Evolutionary conservation across 768 basidiomycete species (phyloP), one percentile per base, ranked within the genome.

Genomic region (Auricularia sp.): DNA sequence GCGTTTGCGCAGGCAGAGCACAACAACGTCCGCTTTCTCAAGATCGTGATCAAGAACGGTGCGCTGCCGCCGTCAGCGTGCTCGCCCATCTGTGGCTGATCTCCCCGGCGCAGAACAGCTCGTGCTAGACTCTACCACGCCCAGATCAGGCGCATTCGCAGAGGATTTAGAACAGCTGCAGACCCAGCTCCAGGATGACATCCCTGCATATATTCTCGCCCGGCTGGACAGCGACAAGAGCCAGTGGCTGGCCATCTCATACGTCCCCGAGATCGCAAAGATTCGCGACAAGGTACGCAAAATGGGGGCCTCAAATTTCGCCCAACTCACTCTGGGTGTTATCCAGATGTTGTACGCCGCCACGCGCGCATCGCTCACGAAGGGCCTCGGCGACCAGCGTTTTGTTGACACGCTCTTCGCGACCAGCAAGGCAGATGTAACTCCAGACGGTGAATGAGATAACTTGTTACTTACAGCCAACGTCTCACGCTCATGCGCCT

Each of bases 341-440:
- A 29, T 59, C 29, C 65, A 94, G 91, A 95, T 94, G 92, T 79
- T 95, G 39, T 94, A 94, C 74, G 91, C 93, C 24, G 88, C 92
- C 3, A 87, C 88, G 1, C 85, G 91, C 54, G 78, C 80, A 29
- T 80, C 85, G 18, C 80, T 94, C 24, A 79, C 85, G 35, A 91
- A 84, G 73, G 78, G 81, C n/a, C 80, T 95, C 3, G 91, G 91
- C 54, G 86, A 18, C 73, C 39, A 14, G 7, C 39, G 83, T 37
- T 91, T 94, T 74, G 81, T 81, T 2, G 86, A 90, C 72, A 80
- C 82, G 44, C 76, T 94, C n/a, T 92, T 90, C 71, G 92, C 92
- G 1, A 92, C 89, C 0, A 81, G 82, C 63, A 89, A 85, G 72
- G 77, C 75, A 13, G 88, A 92, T 68, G 69, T 89, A 63, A 86